A percentile compares a stretch with the other conserved stretches of the same genome.
Evolutionary conservation across 352 stramenopile genomes (phyloP).

Genomic region (Phytophthora litchii): DNA sequence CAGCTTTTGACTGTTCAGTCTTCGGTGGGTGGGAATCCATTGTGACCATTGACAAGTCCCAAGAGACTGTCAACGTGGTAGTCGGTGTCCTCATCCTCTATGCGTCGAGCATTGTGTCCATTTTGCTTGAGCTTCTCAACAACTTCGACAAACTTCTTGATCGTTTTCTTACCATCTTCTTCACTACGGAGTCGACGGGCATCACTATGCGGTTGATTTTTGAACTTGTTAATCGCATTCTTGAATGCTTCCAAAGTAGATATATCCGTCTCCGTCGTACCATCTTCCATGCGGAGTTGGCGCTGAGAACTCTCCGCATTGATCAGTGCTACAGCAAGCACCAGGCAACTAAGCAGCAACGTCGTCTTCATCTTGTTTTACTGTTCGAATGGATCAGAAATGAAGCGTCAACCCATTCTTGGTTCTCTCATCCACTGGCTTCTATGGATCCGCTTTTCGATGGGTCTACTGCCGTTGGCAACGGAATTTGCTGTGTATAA

Average conservation of each 20-base stretch:
- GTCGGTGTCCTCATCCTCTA: constrained; percentile 16
- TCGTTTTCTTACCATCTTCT: constrained; percentile 3
- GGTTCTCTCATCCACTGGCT: constrained; percentile 15
- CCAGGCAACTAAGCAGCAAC: constrained; percentile 15
- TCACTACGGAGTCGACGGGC: constrained; percentile 8
- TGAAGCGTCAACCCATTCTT: constrained; percentile 10
- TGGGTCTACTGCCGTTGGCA: not conserved
- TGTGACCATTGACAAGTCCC: constrained; percentile 1
- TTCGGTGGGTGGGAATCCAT: not conserved
- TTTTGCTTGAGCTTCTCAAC: constrained; percentile 10
- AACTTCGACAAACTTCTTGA: constrained; percentile 12
- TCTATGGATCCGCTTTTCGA: not conserved
- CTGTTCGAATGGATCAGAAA: constrained; percentile 3
- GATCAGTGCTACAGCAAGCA: constrained; percentile 3
- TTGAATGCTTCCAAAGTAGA: constrained; percentile 6
- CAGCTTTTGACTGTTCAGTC: not conserved
- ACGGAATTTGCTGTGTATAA: too few species aligned
- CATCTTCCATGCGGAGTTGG: constrained; percentile 1
- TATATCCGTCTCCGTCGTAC: not conserved
- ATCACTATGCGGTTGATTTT: not conserved
- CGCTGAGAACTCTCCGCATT: not conserved
- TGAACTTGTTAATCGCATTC: constrained; percentile 8
- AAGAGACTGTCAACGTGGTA: constrained; percentile 3
- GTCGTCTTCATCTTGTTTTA: constrained; percentile 25
- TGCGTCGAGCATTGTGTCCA: constrained; percentile 1